These are phyloP conservation scores for Borovskyia barvae DNA, from an alignment of 208 protist genomes.

Conservation along the genomic window DNA sequence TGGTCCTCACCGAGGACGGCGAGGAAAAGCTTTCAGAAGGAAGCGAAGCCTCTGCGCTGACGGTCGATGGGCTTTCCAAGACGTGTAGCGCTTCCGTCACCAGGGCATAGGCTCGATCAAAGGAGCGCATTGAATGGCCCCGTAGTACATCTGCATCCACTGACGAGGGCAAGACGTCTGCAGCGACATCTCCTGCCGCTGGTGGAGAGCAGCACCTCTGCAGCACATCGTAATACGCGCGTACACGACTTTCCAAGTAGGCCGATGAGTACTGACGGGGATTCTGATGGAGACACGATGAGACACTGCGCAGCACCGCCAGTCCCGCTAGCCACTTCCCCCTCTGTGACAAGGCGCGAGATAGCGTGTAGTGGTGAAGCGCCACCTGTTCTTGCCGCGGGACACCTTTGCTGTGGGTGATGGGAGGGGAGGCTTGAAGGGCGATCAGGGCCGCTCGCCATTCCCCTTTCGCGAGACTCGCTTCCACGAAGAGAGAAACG, in stretches of 20 bases:
- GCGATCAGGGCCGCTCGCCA: slow-evolving; percentile 21
- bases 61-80: no score
- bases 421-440: neutral
- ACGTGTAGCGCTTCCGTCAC: no score
- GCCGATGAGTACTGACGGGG: neutral
- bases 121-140: no score
- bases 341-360: neutral
- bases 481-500: slow-evolving; percentile 21
- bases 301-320: slow-evolving; percentile 9
- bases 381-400: neutral
- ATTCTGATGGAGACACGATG: neutral
- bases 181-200: no score
- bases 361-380: neutral
- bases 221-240: slow-evolving; percentile 18
- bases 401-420: neutral
- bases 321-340: slow-evolving; percentile 13
- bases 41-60: no score
- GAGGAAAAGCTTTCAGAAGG: no score
- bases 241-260: slow-evolving; percentile 15
- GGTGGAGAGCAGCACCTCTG: slow-evolving; percentile 3
- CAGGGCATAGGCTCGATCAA: no score
- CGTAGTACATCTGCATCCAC: no score
- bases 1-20: no score
- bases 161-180: no score
- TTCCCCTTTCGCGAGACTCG: slow-evolving; percentile 25